Evolutionary conservation across 139 green algal genomes (phyloP).

Genomic region (Yamagishiella unicocca): DNA sequence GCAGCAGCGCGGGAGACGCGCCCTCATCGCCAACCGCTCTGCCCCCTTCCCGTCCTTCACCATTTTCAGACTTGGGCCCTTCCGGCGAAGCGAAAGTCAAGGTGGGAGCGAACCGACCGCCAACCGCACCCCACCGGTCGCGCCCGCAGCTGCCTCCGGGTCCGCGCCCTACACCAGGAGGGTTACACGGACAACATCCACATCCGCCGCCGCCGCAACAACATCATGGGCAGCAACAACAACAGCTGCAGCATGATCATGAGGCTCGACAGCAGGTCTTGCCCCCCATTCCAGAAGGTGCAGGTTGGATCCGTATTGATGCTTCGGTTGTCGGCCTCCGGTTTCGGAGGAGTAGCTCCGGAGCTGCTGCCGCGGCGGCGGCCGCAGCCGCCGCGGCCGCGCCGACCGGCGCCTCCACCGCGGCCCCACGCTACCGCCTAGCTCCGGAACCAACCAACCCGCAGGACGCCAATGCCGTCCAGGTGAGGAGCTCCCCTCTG

Average conservation of each 20-base stretch:
- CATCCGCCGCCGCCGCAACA: too few relatives aligned
- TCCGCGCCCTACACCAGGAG: too few relatives aligned
- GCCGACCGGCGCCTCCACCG: neutral
- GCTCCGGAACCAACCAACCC: constrained; percentile 20
- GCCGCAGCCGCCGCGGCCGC: neutral
- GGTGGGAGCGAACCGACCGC: too few relatives aligned
- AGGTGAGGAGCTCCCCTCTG: too few relatives aligned
- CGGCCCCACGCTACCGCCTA: neutral
- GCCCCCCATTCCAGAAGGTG: neutral
- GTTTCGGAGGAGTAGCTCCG: neutral
- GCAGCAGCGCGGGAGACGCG: too few relatives aligned
- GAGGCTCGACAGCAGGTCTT: too few relatives aligned
- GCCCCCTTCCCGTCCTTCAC: too few relatives aligned
- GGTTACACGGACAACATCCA: too few relatives aligned
- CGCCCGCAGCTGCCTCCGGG: neutral
- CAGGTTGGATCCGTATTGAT: constrained; percentile 1
- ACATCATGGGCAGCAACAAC: too few relatives aligned
- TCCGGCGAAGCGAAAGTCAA: too few relatives aligned
- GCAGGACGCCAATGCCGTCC: constrained; percentile 14
- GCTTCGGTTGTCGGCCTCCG: neutral
- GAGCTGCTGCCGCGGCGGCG: neutral
- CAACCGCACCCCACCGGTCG: neutral
- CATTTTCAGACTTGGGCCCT: too few relatives aligned
- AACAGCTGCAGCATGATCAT: neutral
- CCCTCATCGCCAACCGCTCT: too few relatives aligned